Evolutionary conservation across 345 rosid genomes (phyloP).

Genomic region (Mallotus nudiflorus): DNA sequence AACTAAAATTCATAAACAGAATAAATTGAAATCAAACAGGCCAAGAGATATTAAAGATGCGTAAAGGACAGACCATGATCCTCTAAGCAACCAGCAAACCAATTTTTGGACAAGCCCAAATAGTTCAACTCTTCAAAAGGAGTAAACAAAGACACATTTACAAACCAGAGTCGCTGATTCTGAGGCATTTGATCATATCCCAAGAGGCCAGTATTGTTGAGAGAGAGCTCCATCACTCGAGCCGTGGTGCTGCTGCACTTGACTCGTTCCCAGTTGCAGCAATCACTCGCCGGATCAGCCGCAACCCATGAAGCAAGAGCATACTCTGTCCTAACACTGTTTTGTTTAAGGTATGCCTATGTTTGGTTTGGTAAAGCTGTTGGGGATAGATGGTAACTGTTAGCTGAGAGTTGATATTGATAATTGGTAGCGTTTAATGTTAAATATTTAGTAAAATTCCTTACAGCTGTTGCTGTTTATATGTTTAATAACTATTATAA

Average conservation of each 20-base stretch:
- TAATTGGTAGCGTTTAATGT: too few species aligned
- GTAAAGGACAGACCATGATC: constrained; percentile 5
- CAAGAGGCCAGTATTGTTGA: not conserved
- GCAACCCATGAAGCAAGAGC: not conserved
- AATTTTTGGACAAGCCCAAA: too few species aligned
- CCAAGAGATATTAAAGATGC: too few species aligned
- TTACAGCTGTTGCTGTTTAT: too few species aligned
- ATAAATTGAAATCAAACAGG: too few species aligned
- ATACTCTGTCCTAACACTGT: not conserved
- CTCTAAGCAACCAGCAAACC: not conserved
- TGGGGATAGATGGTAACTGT: too few species aligned
- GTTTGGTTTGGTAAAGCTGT: too few species aligned
- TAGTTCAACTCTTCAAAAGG: not conserved
- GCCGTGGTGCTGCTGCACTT: not conserved
- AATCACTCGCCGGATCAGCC: not conserved
- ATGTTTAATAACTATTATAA: too few species aligned
- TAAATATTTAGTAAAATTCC: too few species aligned
- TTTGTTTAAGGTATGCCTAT: not conserved
- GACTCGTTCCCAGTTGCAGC: constrained; percentile 9
- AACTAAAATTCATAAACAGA: too few species aligned
- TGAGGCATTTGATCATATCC: too few species aligned
- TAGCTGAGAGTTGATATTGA: too few species aligned
- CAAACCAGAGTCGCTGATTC: not conserved
- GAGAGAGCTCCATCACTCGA: not conserved
- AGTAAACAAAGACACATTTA: not conserved